phyloP scores from a whole-genome alignment of 2,329 filamentous ascomycete genomes.

The Penicillium sp. region DNA sequence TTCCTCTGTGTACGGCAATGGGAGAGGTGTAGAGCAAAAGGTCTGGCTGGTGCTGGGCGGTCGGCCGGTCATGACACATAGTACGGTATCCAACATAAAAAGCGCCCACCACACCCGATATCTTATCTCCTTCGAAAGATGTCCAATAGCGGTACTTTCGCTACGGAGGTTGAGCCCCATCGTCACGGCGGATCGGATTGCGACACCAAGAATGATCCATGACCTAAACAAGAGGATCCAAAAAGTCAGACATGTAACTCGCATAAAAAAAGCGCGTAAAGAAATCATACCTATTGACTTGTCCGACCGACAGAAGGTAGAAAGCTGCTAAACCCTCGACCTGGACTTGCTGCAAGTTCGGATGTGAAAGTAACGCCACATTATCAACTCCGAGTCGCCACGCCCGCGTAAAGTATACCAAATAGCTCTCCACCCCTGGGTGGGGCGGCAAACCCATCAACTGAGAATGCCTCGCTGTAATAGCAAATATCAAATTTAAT shows the following conservation, averaged over 20 bases:
- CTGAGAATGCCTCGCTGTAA: conserved; percentile 38
- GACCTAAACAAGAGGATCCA: conserved; percentile 29
- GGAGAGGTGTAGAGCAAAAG: conserved; percentile 45
- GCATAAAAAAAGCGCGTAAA: background rate
- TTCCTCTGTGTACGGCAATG: conserved; percentile 41
- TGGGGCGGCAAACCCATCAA: conserved; percentile 16
- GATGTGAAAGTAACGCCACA: conserved; percentile 38
- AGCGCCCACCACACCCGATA: conserved; percentile 49
- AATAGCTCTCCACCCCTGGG: conserved; percentile 32
- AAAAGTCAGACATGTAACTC: background rate
- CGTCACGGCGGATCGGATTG: conserved; percentile 41
- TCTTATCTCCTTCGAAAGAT: conserved; percentile 42
- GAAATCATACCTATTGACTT: conserved; percentile 42
- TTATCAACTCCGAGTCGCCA: conserved; percentile 41
- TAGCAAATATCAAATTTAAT: conserved; percentile 47
- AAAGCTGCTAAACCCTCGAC: conserved; percentile 43
- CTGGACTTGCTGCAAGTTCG: conserved; percentile 47
- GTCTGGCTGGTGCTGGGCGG: conserved; percentile 39
- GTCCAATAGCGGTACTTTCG: conserved; percentile 36
- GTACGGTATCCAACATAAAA: conserved; percentile 41
- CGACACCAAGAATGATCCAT: conserved; percentile 43
- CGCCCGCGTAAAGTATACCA: conserved; percentile 44
- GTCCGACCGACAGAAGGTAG: conserved; percentile 41
- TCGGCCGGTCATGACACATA: conserved; percentile 46
- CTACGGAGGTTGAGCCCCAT: conserved; percentile 47